Percentiles rank a stretch among this genome's conserved stretches.
phyloP scores from a whole-genome alignment of 768 basidiomycete genomes.

The Ramaria rubella region DNA sequence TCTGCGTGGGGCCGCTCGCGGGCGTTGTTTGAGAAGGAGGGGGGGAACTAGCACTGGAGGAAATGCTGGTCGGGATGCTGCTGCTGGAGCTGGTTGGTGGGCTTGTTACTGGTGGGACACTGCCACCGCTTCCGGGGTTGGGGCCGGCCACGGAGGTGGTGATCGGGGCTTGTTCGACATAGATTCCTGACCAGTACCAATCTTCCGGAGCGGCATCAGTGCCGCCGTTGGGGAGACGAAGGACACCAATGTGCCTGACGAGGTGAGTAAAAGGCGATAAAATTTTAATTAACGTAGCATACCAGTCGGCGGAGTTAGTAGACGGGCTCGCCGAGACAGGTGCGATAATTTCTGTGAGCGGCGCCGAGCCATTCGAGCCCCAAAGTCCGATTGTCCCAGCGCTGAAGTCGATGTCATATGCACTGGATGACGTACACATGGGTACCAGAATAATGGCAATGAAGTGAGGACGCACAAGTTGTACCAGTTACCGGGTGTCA shows the following conservation, averaged over 20 bases:
- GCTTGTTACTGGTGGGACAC: not conserved
- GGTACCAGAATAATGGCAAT: not conserved
- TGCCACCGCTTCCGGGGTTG: conserved; percentile 18
- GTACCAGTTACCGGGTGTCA: conserved; percentile 49
- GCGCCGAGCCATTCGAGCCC: conserved; percentile 43
- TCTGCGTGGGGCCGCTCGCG: conserved; percentile 8
- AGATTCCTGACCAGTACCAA: conserved; percentile 56
- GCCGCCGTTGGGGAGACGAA: conserved; percentile 44
- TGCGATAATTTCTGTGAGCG: conserved; percentile 43
- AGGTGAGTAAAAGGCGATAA: conserved; percentile 5
- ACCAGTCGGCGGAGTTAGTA: conserved; percentile 53
- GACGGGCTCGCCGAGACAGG: conserved; percentile 44
- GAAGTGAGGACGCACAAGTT: conserved; percentile 44
- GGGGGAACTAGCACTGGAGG: not conserved
- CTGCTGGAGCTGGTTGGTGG: no score
- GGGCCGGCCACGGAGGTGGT: conserved; percentile 43
- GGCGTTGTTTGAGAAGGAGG: conserved; percentile 7
- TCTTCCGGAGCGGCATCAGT: conserved; percentile 35
- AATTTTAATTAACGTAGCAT: not conserved
- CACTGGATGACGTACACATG: not conserved
- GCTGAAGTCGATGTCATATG: conserved; percentile 38
- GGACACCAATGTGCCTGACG: conserved; percentile 50
- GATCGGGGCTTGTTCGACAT: conserved; percentile 50
- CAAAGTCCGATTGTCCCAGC: conserved; percentile 50
- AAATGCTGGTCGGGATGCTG: not conserved